Percentiles rank a stretch among this genome's conserved stretches.
Conservation (phyloP, 768 basidiomycete genomes). For the Leccinum uliginosum region DNA sequence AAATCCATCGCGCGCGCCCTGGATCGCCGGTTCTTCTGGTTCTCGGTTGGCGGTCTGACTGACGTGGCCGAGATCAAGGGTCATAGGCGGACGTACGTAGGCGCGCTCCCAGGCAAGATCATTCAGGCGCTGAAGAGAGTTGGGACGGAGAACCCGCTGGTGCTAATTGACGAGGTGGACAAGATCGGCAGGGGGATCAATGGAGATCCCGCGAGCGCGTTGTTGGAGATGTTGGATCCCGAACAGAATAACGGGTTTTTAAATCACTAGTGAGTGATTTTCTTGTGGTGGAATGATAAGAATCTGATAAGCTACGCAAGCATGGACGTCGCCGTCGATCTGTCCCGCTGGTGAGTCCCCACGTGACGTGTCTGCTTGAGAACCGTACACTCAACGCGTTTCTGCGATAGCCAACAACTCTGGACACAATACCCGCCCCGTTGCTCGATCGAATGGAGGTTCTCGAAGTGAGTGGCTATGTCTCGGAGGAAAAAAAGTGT, state of each 20-base stretch:
- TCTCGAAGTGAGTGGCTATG: constrained; percentile 90
- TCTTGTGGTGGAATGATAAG: neutral
- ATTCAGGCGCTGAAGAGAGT: constrained; percentile 92
- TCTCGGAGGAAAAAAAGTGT: constrained; percentile 88
- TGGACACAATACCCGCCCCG: constrained; percentile 92
- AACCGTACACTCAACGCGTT: constrained; percentile 5
- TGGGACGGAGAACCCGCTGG: constrained; percentile 90
- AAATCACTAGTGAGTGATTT: constrained; percentile 81
- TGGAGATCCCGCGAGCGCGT: constrained; percentile 87
- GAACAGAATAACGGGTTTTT: constrained; percentile 94
- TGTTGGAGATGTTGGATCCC: constrained; percentile 91
- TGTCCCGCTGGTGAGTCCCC: constrained; percentile 66
- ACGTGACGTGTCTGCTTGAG: neutral
- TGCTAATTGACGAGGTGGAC: constrained; percentile 94
- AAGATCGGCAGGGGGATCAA: constrained; percentile 91
- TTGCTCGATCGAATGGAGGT: constrained; percentile 96
- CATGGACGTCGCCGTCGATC: constrained; percentile 95
- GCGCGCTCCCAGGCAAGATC: constrained; percentile 91
- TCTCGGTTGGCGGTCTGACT: constrained; percentile 93
- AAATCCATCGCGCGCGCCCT: constrained; percentile 92
- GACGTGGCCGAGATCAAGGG: constrained; percentile 99
- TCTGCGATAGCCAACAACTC: constrained; percentile 65
- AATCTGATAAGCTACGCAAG: constrained; percentile 36
- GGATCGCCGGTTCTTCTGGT: constrained; percentile 90
- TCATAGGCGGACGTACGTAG: constrained; percentile 94